Conservation (phyloP, 257 asterid species). For the Lavandula angustifolia region DNA sequence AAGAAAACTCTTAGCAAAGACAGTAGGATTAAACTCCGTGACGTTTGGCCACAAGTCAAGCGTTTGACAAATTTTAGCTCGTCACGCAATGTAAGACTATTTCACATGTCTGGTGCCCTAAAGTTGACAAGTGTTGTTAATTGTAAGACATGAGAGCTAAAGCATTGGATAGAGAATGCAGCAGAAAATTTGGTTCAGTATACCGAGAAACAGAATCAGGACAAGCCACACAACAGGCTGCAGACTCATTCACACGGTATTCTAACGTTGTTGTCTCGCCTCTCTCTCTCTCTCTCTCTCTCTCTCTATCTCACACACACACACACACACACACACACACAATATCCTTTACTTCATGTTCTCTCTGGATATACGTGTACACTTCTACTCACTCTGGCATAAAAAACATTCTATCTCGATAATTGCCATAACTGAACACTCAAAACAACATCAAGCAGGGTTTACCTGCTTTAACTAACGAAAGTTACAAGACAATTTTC, state of each 20-base stretch:
- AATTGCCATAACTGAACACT: conserved; percentile 18
- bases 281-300: neutral
- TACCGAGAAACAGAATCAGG: neutral
- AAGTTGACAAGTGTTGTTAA: neutral
- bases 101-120: neutral
- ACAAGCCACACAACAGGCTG: neutral
- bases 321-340: no score
- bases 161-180: neutral
- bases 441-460: neutral
- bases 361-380: conserved; percentile 40
- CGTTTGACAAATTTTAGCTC: no score
- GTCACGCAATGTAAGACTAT: no score
- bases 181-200: neutral
- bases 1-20: no score
- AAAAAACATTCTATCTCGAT: conserved; percentile 40
- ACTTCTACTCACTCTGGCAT: conserved; percentile 50
- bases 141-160: neutral
- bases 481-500: neutral
- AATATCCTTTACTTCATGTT: conserved; percentile 36
- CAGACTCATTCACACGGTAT: neutral
- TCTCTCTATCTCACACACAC: no score
- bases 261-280: neutral
- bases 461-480: conserved; percentile 19
- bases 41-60: no score
- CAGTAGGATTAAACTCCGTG: no score